Conservation (phyloP, 169 alveolate genomes). For the Fabrea salina region DNA sequence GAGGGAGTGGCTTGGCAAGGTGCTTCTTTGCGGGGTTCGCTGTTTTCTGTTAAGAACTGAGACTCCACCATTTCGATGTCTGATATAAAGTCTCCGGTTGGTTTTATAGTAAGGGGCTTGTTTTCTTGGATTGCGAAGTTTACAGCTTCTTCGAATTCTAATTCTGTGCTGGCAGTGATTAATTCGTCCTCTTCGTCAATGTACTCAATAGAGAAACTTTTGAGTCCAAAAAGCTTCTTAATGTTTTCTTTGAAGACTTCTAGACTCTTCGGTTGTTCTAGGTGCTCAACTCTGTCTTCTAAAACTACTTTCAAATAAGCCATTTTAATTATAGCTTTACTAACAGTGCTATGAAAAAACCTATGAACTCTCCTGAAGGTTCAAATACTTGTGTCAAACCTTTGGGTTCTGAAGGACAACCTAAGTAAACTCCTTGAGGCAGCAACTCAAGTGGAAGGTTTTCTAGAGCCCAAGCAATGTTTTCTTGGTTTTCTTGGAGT, state of each 20-base stretch:
- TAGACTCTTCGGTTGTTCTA: no score
- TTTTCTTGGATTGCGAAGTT: neutral
- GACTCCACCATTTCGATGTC: no score
- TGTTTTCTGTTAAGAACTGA: no score
- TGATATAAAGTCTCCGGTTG: no score
- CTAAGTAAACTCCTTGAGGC: neutral
- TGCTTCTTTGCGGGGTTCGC: no score
- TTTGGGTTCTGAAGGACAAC: neutral
- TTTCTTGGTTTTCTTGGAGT: constrained; percentile 18
- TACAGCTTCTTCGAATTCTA: neutral
- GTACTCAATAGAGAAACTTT: neutral
- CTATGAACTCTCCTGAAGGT: neutral
- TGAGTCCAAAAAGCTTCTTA: no score
- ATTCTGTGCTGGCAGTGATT: neutral
- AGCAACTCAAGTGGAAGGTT: neutral
- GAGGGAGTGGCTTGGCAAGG: no score
- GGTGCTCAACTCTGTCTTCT: no score
- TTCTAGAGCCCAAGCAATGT: constrained; percentile 5
- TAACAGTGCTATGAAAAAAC: constrained; percentile 8
- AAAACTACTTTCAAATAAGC: no score
- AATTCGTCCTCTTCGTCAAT: neutral
- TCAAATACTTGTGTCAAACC: neutral
- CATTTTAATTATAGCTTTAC: no score
- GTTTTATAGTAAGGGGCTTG: no score
- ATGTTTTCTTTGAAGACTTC: no score